Conservation (phyloP, 352 stramenopile genomes). For the Pythium aquatile region DNA sequence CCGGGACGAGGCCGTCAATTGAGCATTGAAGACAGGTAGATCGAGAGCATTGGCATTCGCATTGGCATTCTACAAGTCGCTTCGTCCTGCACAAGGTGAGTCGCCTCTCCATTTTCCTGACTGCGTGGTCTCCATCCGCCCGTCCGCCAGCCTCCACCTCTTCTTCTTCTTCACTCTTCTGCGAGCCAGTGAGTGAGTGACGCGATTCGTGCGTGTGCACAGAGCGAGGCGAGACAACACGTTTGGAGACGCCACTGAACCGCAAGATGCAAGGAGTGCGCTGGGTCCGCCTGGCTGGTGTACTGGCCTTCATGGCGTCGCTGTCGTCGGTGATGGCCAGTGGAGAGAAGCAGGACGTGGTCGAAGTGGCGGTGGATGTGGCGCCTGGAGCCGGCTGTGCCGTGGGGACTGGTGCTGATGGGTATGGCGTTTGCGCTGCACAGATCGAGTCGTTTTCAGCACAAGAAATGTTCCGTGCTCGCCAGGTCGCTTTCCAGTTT, state of each 20-base stretch:
- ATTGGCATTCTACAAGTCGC: constrained; percentile 13
- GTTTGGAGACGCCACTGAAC: too few species aligned
- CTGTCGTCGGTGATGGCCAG: neutral
- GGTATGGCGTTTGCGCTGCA: constrained; percentile 38
- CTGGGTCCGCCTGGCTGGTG: constrained; percentile 7
- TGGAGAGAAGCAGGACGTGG: neutral
- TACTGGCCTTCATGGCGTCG: constrained; percentile 1
- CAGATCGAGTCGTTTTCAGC: constrained; percentile 52
- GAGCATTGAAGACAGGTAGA: neutral
- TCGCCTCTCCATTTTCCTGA: neutral
- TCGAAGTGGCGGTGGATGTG: constrained; percentile 1
- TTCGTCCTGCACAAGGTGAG: constrained; percentile 8
- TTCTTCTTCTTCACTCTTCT: neutral
- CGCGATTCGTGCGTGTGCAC: constrained; percentile 4
- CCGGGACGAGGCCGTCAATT: neutral
- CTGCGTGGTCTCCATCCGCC: neutral
- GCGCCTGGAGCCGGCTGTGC: neutral
- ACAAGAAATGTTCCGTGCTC: constrained; percentile 28
- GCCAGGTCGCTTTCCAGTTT: constrained; percentile 52
- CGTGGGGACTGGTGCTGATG: constrained; percentile 3
- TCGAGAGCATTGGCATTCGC: neutral
- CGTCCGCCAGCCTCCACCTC: neutral
- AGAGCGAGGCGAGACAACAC: constrained; percentile 2
- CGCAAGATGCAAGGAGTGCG: neutral
- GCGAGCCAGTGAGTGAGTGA: constrained; percentile 2